These are phyloP conservation scores for Xylaria castorea DNA, from an alignment of 495 filamentous ascomycete genomes.

Conservation along the genomic window DNA sequence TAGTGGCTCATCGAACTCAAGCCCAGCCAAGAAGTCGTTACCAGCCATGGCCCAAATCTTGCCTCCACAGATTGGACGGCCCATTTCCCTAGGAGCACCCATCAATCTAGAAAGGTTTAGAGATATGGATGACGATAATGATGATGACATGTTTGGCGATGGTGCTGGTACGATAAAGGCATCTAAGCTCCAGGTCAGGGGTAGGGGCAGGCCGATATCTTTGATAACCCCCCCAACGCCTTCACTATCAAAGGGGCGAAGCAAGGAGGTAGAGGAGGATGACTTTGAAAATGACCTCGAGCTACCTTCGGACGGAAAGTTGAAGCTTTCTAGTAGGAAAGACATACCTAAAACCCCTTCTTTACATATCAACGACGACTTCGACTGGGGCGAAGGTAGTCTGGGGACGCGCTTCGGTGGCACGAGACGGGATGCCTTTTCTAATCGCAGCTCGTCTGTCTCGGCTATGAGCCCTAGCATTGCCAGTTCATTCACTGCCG, in stretches of 20 bases:
- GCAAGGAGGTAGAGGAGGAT: conserved; percentile 55
- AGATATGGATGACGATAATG: conserved; percentile 62
- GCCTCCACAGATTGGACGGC: conserved; percentile 22
- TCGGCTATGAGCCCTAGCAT: conserved; percentile 91
- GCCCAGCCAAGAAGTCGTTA: conserved; percentile 48
- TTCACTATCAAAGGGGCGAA: conserved; percentile 34
- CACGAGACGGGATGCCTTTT: conserved; percentile 76
- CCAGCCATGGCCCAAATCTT: conserved; percentile 31
- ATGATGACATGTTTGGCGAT: conserved; percentile 68
- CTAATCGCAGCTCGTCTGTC: conserved; percentile 81
- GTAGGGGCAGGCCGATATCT: conserved; percentile 62
- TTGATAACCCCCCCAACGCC: conserved; percentile 64
- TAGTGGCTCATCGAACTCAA: conserved; percentile 52
- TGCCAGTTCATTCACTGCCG: conserved; percentile 86
- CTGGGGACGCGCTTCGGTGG: conserved; percentile 87
- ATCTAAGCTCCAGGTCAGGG: conserved; percentile 61
- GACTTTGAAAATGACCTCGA: conserved; percentile 82
- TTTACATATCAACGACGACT: conserved; percentile 70
- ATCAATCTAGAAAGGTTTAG: conserved; percentile 66
- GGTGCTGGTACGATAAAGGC: conserved; percentile 70
- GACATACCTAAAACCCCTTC: conserved; percentile 63
- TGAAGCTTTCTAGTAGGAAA: conserved; percentile 66
- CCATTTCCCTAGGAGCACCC: conserved; percentile 41
- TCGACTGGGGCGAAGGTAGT: conserved; percentile 94
- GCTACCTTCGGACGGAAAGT: conserved; percentile 64